phyloP scores from a whole-genome alignment of 192 early-diverging fungal genomes.

The Allomyces arbusculus region DNA sequence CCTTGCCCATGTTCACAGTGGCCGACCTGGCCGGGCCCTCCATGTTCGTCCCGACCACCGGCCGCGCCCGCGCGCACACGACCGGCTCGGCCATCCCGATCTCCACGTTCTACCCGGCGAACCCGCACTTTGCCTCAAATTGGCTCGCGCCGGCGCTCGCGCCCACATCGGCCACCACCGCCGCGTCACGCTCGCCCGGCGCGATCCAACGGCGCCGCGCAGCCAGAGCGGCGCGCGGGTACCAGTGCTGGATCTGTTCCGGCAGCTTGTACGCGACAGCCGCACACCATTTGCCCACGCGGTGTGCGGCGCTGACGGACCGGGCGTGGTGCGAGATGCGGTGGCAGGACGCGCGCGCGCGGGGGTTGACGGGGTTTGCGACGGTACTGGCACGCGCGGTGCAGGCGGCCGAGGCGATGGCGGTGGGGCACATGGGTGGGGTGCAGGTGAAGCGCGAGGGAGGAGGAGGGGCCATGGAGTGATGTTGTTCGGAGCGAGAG shows the following conservation, averaged over 20 bases:
- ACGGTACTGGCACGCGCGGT: no score
- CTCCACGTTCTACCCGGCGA: not conserved
- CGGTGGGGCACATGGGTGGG: no score
- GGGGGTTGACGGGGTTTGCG: no score
- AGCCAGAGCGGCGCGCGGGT: not conserved
- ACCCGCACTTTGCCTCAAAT: not conserved
- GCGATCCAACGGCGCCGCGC: not conserved
- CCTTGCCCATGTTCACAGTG: no score
- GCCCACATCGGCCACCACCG: not conserved
- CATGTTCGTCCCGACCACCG: not conserved
- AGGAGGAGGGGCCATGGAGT: no score
- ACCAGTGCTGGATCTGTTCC: not conserved
- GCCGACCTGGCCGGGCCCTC: not conserved
- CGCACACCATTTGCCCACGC: not conserved
- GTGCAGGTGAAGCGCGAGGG: no score
- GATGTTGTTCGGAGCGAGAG: no score
- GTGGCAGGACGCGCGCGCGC: no score
- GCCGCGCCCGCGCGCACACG: not conserved
- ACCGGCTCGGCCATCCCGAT: not conserved
- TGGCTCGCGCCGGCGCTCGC: not conserved
- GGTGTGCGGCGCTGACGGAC: not conserved
- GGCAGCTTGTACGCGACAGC: not conserved
- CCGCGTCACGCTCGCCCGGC: not conserved
- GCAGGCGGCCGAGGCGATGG: no score
- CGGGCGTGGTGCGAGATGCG: not conserved